Conservation (phyloP, 495 filamentous ascomycete genomes). For the Hyaloscypha bicolor region DNA sequence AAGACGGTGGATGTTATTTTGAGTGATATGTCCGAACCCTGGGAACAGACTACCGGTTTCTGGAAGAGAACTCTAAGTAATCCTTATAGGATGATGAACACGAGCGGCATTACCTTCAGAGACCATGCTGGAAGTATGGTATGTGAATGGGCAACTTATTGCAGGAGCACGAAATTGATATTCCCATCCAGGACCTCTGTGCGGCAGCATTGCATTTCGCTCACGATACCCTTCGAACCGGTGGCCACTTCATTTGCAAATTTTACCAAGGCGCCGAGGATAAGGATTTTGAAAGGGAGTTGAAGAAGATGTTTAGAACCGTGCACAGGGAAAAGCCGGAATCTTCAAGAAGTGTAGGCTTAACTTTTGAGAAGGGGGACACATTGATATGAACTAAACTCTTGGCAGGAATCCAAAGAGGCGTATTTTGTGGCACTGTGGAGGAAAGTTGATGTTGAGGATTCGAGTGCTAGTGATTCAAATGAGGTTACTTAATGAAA, state of each 20-base stretch:
- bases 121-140: constrained; percentile 98
- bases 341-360: constrained; percentile 79
- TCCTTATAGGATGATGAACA: constrained; percentile 99
- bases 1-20: constrained; percentile 89
- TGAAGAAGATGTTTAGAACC: constrained; percentile 73
- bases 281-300: constrained; percentile 67
- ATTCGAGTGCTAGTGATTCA: neutral
- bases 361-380: constrained; percentile 1
- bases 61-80: constrained; percentile 86
- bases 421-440: constrained; percentile 79
- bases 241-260: constrained; percentile 94
- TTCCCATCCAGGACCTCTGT: constrained; percentile 74
- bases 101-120: constrained; percentile 79
- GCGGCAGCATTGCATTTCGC: constrained; percentile 79
- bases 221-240: constrained; percentile 76
- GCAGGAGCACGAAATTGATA: neutral
- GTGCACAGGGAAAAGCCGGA: constrained; percentile 89
- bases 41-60: constrained; percentile 75
- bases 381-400: constrained; percentile 1
- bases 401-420: constrained; percentile 82
- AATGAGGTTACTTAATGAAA: neutral
- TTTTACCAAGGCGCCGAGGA: constrained; percentile 93
- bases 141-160: constrained; percentile 35
- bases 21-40: constrained; percentile 99
- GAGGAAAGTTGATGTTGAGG: constrained; percentile 48